Conservation (phyloP, 371 early-diverging fungal genomes). For the Nematocida sp. region DNA sequence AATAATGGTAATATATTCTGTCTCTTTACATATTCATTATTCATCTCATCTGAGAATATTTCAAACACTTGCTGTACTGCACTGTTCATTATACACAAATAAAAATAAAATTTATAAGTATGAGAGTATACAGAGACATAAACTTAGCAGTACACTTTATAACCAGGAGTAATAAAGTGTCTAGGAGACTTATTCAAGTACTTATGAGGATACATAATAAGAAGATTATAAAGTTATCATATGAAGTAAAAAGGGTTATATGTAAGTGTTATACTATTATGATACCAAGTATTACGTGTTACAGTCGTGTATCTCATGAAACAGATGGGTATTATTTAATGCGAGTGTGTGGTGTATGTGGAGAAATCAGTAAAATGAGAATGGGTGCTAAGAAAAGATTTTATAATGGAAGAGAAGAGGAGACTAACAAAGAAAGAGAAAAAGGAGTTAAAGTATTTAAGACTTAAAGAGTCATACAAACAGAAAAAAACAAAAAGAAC, state of each 20-base stretch:
- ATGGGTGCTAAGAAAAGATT: slow-evolving; percentile 15
- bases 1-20: not conserved
- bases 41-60: slow-evolving; percentile 5
- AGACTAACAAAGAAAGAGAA: slow-evolving; percentile 46
- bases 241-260: slow-evolving; percentile 17
- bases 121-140: not conserved
- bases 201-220: slow-evolving; percentile 13
- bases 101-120: slow-evolving; percentile 25
- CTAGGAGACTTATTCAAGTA: not conserved
- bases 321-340: slow-evolving; percentile 19
- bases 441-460: slow-evolving; percentile 25
- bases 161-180: not conserved
- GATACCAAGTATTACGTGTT: slow-evolving; percentile 20
- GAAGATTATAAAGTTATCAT: slow-evolving; percentile 12
- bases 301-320: not conserved
- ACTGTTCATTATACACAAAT: slow-evolving; percentile 17
- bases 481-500: slow-evolving; percentile 34
- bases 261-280: slow-evolving; percentile 14
- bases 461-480: slow-evolving; percentile 36
- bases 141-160: not conserved
- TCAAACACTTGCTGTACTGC: slow-evolving; percentile 33
- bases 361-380: slow-evolving; percentile 14
- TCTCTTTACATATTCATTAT: not conserved
- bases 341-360: not conserved
- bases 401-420: not conserved